Evolutionary conservation across 805 yeast species (phyloP).

Genomic region (Saccharomycopsis olivae): DNA sequence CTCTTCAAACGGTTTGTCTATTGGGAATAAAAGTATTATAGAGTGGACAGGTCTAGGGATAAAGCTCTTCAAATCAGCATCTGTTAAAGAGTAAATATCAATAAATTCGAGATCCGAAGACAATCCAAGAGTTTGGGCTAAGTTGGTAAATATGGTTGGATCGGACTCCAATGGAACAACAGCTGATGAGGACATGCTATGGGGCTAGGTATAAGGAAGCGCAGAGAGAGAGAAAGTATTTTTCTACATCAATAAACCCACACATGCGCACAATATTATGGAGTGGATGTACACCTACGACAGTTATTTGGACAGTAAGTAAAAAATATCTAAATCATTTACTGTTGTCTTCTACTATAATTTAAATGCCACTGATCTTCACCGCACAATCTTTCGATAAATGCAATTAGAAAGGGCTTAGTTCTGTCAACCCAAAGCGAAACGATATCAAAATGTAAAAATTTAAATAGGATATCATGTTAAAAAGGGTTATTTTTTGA

Average conservation of each 20-base stretch:
- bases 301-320: too few species aligned
- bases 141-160: constrained; percentile 68
- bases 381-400: too few species aligned
- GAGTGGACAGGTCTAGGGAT: constrained; percentile 76
- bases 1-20: constrained; percentile 50
- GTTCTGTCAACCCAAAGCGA: constrained; percentile 19
- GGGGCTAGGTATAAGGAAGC: too few species aligned
- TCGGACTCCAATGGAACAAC: constrained; percentile 88
- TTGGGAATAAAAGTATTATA: constrained; percentile 72
- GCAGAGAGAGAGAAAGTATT: not conserved
- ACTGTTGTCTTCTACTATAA: too few species aligned
- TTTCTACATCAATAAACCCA: not conserved
- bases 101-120: constrained; percentile 48
- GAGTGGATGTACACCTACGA: too few species aligned
- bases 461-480: constrained; percentile 5
- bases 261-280: too few species aligned
- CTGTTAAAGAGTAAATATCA: constrained; percentile 80
- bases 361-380: too few species aligned
- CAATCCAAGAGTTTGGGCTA: constrained; percentile 62
- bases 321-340: too few species aligned
- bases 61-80: constrained; percentile 68
- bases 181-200: constrained; percentile 20
- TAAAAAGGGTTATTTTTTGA: constrained; percentile 12
- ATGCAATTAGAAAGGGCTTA: too few species aligned
- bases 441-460: constrained; percentile 4